Percentiles rank a stretch among this genome's conserved stretches.
Conservation (phyloP, 805 yeast species). For the Maudiozyma serrabonitensis region DNA sequence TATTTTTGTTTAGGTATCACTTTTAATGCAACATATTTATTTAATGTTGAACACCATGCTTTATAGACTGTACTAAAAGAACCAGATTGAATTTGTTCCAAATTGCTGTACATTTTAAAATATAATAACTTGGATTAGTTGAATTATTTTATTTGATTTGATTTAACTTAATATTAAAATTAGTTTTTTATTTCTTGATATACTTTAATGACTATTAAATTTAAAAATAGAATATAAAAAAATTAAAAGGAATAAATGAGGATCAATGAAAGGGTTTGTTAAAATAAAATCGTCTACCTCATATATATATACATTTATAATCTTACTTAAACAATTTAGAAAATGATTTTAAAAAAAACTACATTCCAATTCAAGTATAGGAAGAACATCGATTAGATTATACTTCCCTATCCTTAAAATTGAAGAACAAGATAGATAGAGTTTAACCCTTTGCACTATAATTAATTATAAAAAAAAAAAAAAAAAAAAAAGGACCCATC, state of each 20-base stretch:
- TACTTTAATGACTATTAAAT: neutral
- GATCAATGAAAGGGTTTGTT: neutral
- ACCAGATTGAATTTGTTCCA: conserved; percentile 23
- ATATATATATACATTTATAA: neutral
- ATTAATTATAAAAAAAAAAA: neutral
- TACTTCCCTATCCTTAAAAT: neutral
- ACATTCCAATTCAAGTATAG: neutral
- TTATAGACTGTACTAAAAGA: conserved; percentile 27
- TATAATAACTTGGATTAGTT: neutral
- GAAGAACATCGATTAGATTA: neutral
- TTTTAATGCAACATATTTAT: conserved; percentile 24
- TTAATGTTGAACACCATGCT: conserved; percentile 16
- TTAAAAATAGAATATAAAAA: neutral
- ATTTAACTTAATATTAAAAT: neutral
- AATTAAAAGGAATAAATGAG: neutral
- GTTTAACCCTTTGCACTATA: too few species aligned
- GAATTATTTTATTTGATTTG: neutral
- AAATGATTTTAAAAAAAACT: neutral
- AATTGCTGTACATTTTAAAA: conserved; percentile 10
- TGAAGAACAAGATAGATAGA: neutral
- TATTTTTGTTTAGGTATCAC: conserved; percentile 18
- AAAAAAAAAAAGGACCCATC: neutral
- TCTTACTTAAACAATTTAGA: neutral
- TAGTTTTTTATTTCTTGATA: neutral
- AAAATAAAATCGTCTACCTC: neutral